Evolutionary conservation across 2,329 filamentous ascomycete genomes (phyloP), one percentile per base, ranked within the genome.

Genomic region (Pseudogymnoascus sp.): DNA sequence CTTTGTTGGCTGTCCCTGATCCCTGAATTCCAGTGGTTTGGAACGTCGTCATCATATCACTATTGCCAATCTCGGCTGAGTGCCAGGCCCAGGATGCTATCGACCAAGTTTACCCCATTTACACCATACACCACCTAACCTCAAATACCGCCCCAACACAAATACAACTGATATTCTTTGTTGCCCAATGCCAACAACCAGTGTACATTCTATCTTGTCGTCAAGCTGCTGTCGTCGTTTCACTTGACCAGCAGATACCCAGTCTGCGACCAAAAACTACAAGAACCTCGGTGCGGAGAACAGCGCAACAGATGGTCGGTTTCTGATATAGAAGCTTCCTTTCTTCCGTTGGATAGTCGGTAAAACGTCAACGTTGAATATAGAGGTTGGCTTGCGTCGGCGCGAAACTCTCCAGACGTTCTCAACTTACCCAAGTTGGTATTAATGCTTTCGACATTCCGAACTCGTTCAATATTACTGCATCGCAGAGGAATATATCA

Each of bases 61-160:
- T 55, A 55, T 55, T 55, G 48, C 48, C 48, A 55, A 55, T 55
- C 48, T 55, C 48, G 48, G 48, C 48, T 55, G 48, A 55, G 48
- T 55, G 29, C 48, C 48, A 55, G 48, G 48, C 29, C 48, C 48
- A 55, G 48, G 48, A 55, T 55, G 29, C 15, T 33, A 33, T 55
- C 29, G 15, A 33, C 48, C 48, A 55, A 55, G 48, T 55, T 33
- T 55, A 55, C 48, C 48, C 48, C 48, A 55, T 55, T 55, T 55
- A 55, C 48, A 55, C 48, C 48, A 33, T 33, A 31, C 48, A 55
- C n/a, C 48, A 55, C 48, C 48, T 18, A 27, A 33, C 29, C 48
- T 33, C 29, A 2, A 55, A 33, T 55, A 18, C 48, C 48, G n/a
- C 8, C 27, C 45, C 45, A 55, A 33, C n/a, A 8, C 48, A 55